Percentiles rank a stretch among this genome's conserved stretches.
Evolutionary conservation across 305 asterid species (phyloP).

Genomic region (Fraxinus latifolia): DNA sequence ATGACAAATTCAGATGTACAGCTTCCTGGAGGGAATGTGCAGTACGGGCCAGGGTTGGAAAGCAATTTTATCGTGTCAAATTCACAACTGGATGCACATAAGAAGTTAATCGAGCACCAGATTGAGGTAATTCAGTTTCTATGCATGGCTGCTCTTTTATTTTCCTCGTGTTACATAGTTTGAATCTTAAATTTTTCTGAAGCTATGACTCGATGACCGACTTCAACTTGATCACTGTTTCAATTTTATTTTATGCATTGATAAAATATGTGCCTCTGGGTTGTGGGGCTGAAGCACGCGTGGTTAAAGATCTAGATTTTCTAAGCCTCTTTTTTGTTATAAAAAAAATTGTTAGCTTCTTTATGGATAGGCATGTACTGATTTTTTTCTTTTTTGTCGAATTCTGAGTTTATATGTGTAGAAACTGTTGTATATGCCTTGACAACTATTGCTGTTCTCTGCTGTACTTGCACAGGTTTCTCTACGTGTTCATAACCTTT

Average conservation of each 20-base stretch:
- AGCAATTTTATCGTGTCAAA: conserved; percentile 23
- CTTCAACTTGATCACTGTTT: background rate
- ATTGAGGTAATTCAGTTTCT: conserved; percentile 33
- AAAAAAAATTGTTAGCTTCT: background rate
- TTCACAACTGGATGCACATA: conserved; percentile 36
- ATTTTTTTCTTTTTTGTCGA: background rate
- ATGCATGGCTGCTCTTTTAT: background rate
- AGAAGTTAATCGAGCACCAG: conserved; percentile 32
- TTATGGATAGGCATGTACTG: background rate
- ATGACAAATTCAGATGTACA: conserved; percentile 31
- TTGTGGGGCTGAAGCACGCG: background rate
- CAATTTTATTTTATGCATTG: background rate
- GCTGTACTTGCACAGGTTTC: background rate
- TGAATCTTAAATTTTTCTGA: background rate
- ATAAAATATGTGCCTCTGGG: background rate
- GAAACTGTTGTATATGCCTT: background rate
- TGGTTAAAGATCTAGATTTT: background rate
- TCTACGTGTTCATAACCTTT: background rate
- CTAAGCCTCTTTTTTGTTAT: background rate
- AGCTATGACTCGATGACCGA: background rate
- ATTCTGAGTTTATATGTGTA: background rate
- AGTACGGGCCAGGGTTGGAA: background rate
- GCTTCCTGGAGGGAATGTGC: conserved; percentile 20
- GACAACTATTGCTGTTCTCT: background rate
- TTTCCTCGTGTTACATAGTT: background rate